Percentiles rank a stretch among this genome's conserved stretches.
Evolutionary conservation across 1,139 yeast genomes (phyloP).

Genomic region (Yamadazyma pseudoaaseri): DNA sequence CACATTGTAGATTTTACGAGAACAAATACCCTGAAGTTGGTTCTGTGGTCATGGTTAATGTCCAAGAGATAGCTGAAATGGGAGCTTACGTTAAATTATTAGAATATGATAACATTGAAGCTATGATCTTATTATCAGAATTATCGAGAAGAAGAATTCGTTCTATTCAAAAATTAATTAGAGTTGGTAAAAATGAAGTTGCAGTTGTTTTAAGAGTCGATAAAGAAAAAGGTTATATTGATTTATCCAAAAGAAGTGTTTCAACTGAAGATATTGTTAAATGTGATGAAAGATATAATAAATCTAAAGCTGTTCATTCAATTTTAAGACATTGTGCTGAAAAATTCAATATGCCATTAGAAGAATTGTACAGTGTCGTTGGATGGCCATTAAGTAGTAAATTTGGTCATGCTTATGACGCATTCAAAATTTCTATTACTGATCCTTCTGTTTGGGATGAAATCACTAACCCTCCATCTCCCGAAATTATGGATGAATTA

Average conservation of each 20-base stretch:
- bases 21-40: constrained; percentile 99
- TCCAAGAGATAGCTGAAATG: constrained; percentile 97
- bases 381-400: constrained; percentile 98
- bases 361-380: constrained; percentile 77
- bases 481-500: constrained; percentile 75
- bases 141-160: constrained; percentile 98
- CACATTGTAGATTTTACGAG: constrained; percentile 95
- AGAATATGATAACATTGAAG: constrained; percentile 97
- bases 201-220: constrained; percentile 99
- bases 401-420: constrained; percentile 97
- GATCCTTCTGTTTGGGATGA: constrained; percentile 87
- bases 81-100: constrained; percentile 94
- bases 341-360: constrained; percentile 85
- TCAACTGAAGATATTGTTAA: constrained; percentile 96
- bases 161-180: constrained; percentile 93
- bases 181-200: constrained; percentile 98
- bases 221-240: constrained; percentile 97
- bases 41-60: constrained; percentile 98
- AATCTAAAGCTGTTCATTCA: constrained; percentile 96
- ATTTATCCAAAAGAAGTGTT: constrained; percentile 95
- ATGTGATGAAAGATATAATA: constrained; percentile 97
- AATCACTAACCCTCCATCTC: constrained; percentile 68
- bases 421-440: constrained; percentile 93
- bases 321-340: constrained; percentile 98
- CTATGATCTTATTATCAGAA: constrained; percentile 95